Evolutionary conservation across 2,329 filamentous ascomycete genomes (phyloP), one percentile per base, ranked within the genome.

Genomic region (Talaromyces verruculosus): DNA sequence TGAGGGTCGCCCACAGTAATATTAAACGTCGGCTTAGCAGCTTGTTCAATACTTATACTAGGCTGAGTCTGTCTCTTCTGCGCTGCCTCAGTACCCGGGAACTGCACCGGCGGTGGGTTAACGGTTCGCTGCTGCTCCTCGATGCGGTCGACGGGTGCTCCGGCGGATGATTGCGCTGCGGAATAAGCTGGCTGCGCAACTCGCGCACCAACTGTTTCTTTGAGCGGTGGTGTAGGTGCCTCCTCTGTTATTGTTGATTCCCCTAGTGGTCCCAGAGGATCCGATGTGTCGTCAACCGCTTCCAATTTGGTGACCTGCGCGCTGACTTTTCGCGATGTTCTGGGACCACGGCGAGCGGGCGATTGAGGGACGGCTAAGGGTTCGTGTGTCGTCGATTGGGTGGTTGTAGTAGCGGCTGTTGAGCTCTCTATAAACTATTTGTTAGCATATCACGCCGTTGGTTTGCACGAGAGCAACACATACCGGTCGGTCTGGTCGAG

Each of bases 1-100:
- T 97, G 93, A 64, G 95, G 95, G 80, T 99, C 95, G 66, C 95
- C 95, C 25, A 99, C 95, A 2, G 86, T 88, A 73, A 99, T 98
- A 60, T 91, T 83, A 79, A 98, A 99, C 49, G 84, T 90, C 5
- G 95, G 95, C 79, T 97, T 96, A 35, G 94, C 89, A 57, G 95
- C 95, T 81, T 96, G 91, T 79, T 98, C 94, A 65, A 98, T 83
- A 77, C 91, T 96, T 70, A 97, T 87, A 75, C 93, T 97, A 19
- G 93, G 93, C 74, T 88, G 85, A 28, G 80, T 82, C 69, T 85
- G 83, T 71, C 85, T 80, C 71, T 82, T 80, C 1, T 79, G 75
- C 30, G 79, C 78, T 17, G 15, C 28, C 57, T 83, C 79, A 39
- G 67, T 66, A 22, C 80, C 78, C 8, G 82, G 78, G 13, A 76